These are phyloP conservation scores for Plasmodiophora brassicae DNA, from an alignment of 208 protist species.

Conservation along the genomic window DNA sequence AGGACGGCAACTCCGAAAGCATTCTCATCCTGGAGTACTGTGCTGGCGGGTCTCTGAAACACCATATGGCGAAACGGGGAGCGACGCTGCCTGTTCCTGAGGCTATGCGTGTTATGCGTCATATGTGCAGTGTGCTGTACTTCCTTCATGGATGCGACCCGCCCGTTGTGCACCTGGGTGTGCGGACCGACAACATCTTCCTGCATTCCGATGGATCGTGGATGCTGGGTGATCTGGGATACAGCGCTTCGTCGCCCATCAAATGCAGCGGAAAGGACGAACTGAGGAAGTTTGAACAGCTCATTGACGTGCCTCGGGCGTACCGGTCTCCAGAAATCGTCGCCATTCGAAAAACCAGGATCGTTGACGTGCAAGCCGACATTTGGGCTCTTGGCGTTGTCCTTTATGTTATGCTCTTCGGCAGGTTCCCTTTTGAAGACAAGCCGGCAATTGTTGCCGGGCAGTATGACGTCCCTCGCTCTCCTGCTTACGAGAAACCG, in stretches of 20 bases:
- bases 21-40: neutral
- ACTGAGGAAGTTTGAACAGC: constrained; percentile 2
- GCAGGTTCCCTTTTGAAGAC: constrained; percentile 2
- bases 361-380: neutral
- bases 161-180: neutral
- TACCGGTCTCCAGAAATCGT: constrained; percentile 9
- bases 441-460: neutral
- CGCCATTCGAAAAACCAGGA: neutral
- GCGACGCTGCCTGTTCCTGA: neutral
- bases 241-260: neutral
- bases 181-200: constrained; percentile 15
- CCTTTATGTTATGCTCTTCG: neutral
- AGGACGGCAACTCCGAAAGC: neutral
- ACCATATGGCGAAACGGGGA: neutral
- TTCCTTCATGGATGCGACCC: neutral
- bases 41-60: neutral
- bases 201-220: neutral
- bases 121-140: neutral
- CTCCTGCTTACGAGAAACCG: constrained; percentile 16
- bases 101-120: neutral
- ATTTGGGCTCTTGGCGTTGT: constrained; percentile 23
- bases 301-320: neutral
- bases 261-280: neutral
- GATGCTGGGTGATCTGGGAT: neutral
- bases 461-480: neutral